Conservation (phyloP, 2,329 filamentous ascomycete species). For the Byssothecium circinans region DNA sequence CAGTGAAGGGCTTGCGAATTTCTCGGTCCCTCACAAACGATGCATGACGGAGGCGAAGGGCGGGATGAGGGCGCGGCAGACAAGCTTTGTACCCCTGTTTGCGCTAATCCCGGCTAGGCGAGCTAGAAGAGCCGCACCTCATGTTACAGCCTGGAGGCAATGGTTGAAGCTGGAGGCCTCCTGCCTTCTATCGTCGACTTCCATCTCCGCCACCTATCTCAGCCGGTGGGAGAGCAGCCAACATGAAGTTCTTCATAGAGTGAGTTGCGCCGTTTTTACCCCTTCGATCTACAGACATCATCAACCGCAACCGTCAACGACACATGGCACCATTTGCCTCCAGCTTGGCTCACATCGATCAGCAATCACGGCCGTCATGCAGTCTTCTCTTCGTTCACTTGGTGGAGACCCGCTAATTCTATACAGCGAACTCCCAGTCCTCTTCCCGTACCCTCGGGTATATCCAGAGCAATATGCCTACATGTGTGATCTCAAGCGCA, state of each 20-base stretch:
- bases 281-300: too few relatives aligned
- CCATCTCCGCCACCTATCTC: constrained; percentile 17
- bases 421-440: constrained; percentile 64
- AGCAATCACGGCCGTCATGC: too few relatives aligned
- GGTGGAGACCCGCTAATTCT: background rate
- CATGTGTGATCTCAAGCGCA: constrained; percentile 85
- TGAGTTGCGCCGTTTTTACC: too few relatives aligned
- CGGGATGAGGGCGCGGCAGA: constrained; percentile 12
- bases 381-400: background rate
- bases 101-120: constrained; percentile 3
- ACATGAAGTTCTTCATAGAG: constrained; percentile 81
- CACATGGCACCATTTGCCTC: too few relatives aligned
- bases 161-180: constrained; percentile 15
- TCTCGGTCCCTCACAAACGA: background rate
- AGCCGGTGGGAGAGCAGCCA: constrained; percentile 33
- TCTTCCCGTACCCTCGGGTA: constrained; percentile 75
- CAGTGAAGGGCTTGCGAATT: background rate
- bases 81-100: constrained; percentile 9
- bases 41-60: constrained; percentile 24
- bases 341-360: background rate
- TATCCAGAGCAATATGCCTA: constrained; percentile 66
- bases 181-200: constrained; percentile 18
- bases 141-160: too few relatives aligned
- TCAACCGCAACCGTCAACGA: too few relatives aligned
- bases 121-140: constrained; percentile 13